These are phyloP conservation scores for Xerocomus brunneocitrinus DNA, from an alignment of 768 basidiomycete genomes.

Conservation along the genomic window DNA sequence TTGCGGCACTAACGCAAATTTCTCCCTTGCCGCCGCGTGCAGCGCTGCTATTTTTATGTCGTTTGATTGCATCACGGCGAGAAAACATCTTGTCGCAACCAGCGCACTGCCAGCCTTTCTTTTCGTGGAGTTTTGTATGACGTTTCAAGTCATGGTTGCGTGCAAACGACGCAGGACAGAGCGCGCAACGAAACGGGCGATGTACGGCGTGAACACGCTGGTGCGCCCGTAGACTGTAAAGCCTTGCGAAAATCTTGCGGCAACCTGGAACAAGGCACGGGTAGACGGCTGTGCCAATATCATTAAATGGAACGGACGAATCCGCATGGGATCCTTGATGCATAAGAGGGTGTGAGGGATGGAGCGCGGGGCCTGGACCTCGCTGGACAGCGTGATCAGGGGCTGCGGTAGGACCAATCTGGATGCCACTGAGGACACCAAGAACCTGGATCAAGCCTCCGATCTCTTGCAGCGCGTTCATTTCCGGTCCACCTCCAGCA, in stretches of 20 bases:
- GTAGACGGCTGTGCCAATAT: constrained; percentile 74
- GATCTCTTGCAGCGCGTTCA: constrained; percentile 65
- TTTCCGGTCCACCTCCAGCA: constrained; percentile 45
- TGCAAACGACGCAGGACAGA: constrained; percentile 71
- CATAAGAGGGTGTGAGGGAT: constrained; percentile 30
- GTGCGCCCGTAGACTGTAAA: constrained; percentile 68
- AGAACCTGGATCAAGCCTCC: constrained; percentile 80
- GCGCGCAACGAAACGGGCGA: constrained; percentile 59
- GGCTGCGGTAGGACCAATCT: constrained; percentile 46
- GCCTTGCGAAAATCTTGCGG: constrained; percentile 62
- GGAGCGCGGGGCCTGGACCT: constrained; percentile 30
- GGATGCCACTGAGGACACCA: constrained; percentile 73
- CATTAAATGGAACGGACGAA: constrained; percentile 32
- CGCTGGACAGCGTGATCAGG: constrained; percentile 23
- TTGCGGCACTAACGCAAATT: constrained; percentile 52
- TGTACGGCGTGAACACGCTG: constrained; percentile 61
- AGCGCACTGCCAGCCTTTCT: constrained; percentile 66
- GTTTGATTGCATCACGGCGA: constrained; percentile 72
- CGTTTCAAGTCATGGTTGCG: constrained; percentile 78
- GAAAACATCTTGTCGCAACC: constrained; percentile 75
- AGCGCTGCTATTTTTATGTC: constrained; percentile 63
- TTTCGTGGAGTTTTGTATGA: constrained; percentile 68
- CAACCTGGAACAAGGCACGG: constrained; percentile 68
- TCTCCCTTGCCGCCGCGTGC: constrained; percentile 47
- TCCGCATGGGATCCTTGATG: constrained; percentile 19